Conservation (phyloP, 768 basidiomycete genomes). For the Pleurotus pulmonarius region DNA sequence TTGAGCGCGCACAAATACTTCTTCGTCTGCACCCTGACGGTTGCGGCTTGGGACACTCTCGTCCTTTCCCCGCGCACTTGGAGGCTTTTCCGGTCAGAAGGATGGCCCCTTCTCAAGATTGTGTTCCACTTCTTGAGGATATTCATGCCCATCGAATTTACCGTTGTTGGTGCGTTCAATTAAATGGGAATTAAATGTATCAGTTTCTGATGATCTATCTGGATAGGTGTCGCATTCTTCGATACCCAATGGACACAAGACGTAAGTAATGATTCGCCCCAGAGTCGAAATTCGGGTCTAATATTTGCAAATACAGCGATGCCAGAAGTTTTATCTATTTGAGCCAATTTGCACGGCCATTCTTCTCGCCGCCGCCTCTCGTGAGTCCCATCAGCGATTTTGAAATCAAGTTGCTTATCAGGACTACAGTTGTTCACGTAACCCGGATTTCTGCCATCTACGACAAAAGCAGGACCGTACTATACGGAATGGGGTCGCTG, state of each 20-base stretch:
- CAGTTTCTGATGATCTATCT: conserved; percentile 9
- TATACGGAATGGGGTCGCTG: conserved; percentile 52
- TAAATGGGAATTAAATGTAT: not conserved
- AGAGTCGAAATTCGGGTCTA: conserved; percentile 3
- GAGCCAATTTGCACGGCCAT: conserved; percentile 85
- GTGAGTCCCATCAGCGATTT: conserved; percentile 20
- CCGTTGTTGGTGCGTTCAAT: conserved; percentile 56
- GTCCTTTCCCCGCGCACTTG: conserved; percentile 79
- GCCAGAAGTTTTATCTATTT: conserved; percentile 73
- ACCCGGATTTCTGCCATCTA: conserved; percentile 80
- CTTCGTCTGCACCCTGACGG: conserved; percentile 84
- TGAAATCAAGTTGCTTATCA: conserved; percentile 1
- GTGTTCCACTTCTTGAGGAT: conserved; percentile 71
- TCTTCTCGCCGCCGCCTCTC: conserved; percentile 68
- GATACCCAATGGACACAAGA: conserved; percentile 62
- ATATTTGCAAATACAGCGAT: conserved; percentile 35
- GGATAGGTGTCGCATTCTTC: conserved; percentile 76
- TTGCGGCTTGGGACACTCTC: conserved; percentile 87
- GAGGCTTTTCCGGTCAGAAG: conserved; percentile 58
- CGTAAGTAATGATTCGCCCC: conserved; percentile 30
- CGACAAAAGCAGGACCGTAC: conserved; percentile 54
- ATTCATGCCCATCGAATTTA: conserved; percentile 79
- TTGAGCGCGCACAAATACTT: conserved; percentile 87
- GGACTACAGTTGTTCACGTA: conserved; percentile 58
- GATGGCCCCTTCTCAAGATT: conserved; percentile 77